These are phyloP conservation scores for Lepidium aucheri DNA, from an alignment of 345 rosid species.

Conservation along the genomic window DNA sequence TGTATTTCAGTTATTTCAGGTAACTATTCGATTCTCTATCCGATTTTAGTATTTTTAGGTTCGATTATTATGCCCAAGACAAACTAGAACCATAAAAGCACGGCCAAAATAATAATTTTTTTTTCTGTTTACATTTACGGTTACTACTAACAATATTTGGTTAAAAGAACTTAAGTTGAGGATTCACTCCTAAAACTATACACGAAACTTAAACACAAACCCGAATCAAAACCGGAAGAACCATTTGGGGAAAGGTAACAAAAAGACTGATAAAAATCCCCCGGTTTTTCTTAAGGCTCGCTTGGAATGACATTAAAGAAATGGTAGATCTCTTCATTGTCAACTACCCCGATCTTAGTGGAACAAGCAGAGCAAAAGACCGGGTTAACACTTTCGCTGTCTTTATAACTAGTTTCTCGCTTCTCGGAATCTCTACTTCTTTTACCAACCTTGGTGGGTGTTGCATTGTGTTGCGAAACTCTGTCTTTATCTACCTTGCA, in stretches of 20 bases:
- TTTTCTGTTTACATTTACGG: neutral
- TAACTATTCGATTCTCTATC: too few species aligned
- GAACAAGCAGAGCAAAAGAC: conserved; percentile 59
- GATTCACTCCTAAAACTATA: neutral
- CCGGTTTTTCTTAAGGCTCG: conserved; percentile 34
- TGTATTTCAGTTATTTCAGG: too few species aligned
- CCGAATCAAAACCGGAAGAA: neutral
- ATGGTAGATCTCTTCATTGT: conserved; percentile 68
- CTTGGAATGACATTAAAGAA: conserved; percentile 74
- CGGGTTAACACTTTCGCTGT: conserved; percentile 27
- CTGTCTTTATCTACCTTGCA: conserved; percentile 38
- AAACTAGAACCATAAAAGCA: too few species aligned
- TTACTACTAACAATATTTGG: neutral
- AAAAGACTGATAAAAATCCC: neutral
- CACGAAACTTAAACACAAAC: neutral
- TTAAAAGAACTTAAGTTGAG: neutral
- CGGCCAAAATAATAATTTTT: too few species aligned
- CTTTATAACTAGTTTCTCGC: conserved; percentile 15
- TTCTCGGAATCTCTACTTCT: conserved; percentile 33
- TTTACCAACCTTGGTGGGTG: conserved; percentile 27
- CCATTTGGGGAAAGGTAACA: neutral
- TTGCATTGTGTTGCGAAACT: conserved; percentile 15
- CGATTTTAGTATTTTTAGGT: too few species aligned
- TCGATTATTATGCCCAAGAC: too few species aligned
- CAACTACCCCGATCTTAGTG: conserved; percentile 57